Percentiles rank a stretch among this genome's conserved stretches.
Conservation (phyloP, 768 basidiomycete genomes). For the Panaeolus papilionaceus region DNA sequence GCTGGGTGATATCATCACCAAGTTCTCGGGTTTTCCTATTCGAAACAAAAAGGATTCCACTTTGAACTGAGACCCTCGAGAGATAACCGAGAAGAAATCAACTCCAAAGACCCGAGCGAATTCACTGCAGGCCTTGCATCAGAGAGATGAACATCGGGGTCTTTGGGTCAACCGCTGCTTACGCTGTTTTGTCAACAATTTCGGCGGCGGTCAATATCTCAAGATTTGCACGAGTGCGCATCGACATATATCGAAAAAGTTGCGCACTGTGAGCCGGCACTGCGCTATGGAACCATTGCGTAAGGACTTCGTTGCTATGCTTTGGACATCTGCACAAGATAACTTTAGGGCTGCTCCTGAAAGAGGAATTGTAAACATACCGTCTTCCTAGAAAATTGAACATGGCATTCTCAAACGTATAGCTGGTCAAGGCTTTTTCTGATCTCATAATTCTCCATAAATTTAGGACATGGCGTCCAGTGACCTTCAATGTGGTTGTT, state of each 20-base stretch:
- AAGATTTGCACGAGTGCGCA: constrained; percentile 71
- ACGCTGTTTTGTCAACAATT: constrained; percentile 91
- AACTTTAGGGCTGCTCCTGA: not conserved
- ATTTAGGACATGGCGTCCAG: constrained; percentile 91
- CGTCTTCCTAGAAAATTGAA: constrained; percentile 81
- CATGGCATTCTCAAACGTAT: constrained; percentile 89
- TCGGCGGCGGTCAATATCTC: constrained; percentile 85
- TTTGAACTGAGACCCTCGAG: constrained; percentile 96
- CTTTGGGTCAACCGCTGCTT: constrained; percentile 32
- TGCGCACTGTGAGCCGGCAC: constrained; percentile 59
- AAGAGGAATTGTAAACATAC: constrained; percentile 44
- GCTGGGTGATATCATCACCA: constrained; percentile 89
- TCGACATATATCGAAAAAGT: constrained; percentile 67
- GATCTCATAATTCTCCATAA: constrained; percentile 91
- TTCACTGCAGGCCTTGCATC: constrained; percentile 61
- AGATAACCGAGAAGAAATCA: constrained; percentile 95
- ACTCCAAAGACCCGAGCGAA: constrained; percentile 98
- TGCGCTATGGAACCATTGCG: constrained; percentile 69
- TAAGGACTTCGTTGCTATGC: constrained; percentile 67
- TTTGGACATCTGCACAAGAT: constrained; percentile 67
- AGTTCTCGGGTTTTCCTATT: constrained; percentile 94
- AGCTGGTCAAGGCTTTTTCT: constrained; percentile 77
- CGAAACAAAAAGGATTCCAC: constrained; percentile 99
- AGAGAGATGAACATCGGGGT: not conserved
- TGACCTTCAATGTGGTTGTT: constrained; percentile 82